Evolutionary conservation across 805 yeast genomes (phyloP).

Genomic region (Nakazawaea populi): DNA sequence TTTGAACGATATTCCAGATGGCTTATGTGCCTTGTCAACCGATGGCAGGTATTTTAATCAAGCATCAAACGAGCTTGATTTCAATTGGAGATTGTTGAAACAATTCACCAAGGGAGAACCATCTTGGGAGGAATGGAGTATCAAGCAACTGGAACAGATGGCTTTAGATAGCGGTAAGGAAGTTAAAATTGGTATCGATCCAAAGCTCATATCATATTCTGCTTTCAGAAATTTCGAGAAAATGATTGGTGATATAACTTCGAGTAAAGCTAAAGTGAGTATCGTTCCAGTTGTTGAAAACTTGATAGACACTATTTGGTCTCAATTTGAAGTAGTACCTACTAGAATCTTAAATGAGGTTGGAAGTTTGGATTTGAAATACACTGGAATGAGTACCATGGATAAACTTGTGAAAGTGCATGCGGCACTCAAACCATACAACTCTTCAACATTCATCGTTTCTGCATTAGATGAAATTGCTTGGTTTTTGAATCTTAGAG

Average conservation of each 20-base stretch:
- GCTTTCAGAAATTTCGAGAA: slow-evolving; percentile 27
- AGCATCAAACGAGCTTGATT: slow-evolving; percentile 52
- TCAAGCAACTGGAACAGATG: slow-evolving; percentile 43
- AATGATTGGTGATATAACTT: slow-evolving; percentile 24
- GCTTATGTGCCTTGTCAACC: slow-evolving; percentile 49
- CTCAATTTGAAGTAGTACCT: slow-evolving; percentile 56
- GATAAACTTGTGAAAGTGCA: slow-evolving; percentile 51
- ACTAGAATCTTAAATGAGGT: slow-evolving; percentile 45
- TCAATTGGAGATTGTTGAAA: slow-evolving; percentile 51
- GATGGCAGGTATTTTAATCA: slow-evolving; percentile 59
- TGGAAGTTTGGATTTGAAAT: slow-evolving; percentile 42
- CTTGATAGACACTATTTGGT: slow-evolving; percentile 46
- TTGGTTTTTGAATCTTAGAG: slow-evolving; percentile 81
- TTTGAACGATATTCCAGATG: slow-evolving; percentile 48
- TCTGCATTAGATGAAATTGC: slow-evolving; percentile 78
- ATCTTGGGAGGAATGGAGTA: slow-evolving; percentile 55
- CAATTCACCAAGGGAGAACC: slow-evolving; percentile 46
- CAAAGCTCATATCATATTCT: slow-evolving; percentile 36
- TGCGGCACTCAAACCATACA: slow-evolving; percentile 25
- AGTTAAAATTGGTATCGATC: slow-evolving; percentile 38
- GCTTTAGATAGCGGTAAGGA: slow-evolving; percentile 37
- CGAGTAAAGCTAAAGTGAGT: slow-evolving; percentile 26
- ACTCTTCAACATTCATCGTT: slow-evolving; percentile 26
- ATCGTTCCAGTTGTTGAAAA: slow-evolving; percentile 41
- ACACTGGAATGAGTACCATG: slow-evolving; percentile 57